Base-by-base conservation (phyloP, 2,329 filamentous ascomycete species). In the Bipolaris zeicola region DNA sequence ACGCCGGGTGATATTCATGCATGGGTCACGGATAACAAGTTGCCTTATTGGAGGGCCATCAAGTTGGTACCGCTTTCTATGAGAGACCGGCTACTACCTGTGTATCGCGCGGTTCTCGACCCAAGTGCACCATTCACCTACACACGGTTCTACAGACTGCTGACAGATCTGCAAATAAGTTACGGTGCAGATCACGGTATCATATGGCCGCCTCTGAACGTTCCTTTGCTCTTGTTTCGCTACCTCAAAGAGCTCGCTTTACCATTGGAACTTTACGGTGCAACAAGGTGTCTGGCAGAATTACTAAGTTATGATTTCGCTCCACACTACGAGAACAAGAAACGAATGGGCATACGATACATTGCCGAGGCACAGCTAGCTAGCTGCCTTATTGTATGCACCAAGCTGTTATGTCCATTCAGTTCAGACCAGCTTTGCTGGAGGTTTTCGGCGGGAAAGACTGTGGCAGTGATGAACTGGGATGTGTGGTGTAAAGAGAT, bases 321-420 rank as follows among this genome's bases (percentile, higher is more conserved):
- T 0, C 89, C 89, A 60, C 82, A 83, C 1, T 78, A 81, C 6
- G 36, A 55, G 2, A 49, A 53, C 5, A 61, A 55, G 33, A 65
- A 59, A 10, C 63, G 48, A 58, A 58, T 69, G 4, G 61, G 70
- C 13, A 50, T 69, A 54, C 60, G 50, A 76, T 77, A 57, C 76
- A 80, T 57, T 76, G 81, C 95, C 0, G 95, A 98, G 68, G 80
- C 90, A 5, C 84, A 90, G 41, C 78, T 97, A 1, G 80, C 92
- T 52, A 82, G 87, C 3, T 78, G 91, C 3, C 74, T 96, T 3
- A 79, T 96, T 2, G 82, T 96, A 13, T 86, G 89, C 3, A 87
- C 89, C 3, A 97, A 97, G 67, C 74, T 96, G 2, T 80, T 89
- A 18, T 92, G 91, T 66, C 91, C 94, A 0, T 86, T 96, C 42